Percentiles rank a stretch among this genome's conserved stretches.
Evolutionary conservation across 257 asterid species (phyloP).

Genomic region (Gentiana dahurica): DNA sequence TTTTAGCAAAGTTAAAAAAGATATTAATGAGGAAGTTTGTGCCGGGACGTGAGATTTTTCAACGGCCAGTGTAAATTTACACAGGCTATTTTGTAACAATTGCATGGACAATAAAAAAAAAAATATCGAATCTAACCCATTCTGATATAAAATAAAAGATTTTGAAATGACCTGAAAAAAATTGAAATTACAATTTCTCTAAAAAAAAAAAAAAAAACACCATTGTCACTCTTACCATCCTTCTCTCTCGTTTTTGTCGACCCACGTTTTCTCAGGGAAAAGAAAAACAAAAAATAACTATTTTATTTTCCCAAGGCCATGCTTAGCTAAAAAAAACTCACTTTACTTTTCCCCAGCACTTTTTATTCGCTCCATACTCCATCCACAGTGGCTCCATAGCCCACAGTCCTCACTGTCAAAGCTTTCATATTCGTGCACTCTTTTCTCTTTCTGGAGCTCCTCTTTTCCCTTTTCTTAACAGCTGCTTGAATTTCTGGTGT

Average conservation of each 20-base stretch:
- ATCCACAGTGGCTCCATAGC: no score
- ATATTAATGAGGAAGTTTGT: no score
- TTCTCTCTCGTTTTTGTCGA: slow-evolving; percentile 12
- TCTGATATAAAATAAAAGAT: no score
- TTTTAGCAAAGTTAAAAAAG: no score
- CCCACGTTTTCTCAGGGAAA: not conserved
- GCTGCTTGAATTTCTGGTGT: slow-evolving; percentile 9
- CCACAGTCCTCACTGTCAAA: slow-evolving; percentile 29
- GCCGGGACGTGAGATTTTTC: no score
- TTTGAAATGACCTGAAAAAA: no score
- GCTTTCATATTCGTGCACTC: slow-evolving; percentile 21
- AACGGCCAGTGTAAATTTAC: no score
- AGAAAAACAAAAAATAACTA: not conserved
- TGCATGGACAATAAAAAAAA: no score
- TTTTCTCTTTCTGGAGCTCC: slow-evolving; percentile 4
- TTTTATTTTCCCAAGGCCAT: slow-evolving; percentile 39
- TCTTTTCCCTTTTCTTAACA: slow-evolving; percentile 12
- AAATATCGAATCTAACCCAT: no score
- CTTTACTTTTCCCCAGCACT: slow-evolving; percentile 55
- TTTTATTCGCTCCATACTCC: slow-evolving; percentile 12
- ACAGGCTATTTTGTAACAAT: no score
- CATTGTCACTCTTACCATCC: not conserved
- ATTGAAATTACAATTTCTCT: no score
- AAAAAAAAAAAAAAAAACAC: no score
- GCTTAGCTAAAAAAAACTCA: slow-evolving; percentile 27